phyloP scores from a whole-genome alignment of 768 basidiomycete species.

The Lactarius sp. region DNA sequence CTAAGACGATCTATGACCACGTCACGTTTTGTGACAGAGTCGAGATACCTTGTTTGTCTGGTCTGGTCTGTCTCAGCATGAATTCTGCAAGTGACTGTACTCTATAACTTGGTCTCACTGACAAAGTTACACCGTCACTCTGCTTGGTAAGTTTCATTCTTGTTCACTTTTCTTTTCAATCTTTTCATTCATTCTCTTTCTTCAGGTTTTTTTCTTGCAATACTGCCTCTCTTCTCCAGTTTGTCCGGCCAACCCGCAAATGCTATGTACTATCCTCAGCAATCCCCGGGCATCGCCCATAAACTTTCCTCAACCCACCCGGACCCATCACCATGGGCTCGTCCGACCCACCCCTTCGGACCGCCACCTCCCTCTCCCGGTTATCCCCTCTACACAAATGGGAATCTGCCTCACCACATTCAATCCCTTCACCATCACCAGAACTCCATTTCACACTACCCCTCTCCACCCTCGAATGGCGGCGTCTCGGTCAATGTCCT shows the following conservation, averaged over 20 bases:
- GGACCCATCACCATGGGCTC: constrained; percentile 70
- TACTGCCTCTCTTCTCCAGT: background rate
- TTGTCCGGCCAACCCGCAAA: constrained; percentile 30
- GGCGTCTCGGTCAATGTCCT: constrained; percentile 24
- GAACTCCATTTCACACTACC: constrained; percentile 72
- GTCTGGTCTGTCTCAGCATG: too few species aligned
- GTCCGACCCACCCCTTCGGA: constrained; percentile 51
- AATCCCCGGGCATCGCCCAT: constrained; percentile 75
- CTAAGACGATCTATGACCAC: background rate
- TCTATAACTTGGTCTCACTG: background rate
- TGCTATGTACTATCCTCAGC: constrained; percentile 82
- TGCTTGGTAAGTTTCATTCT: constrained; percentile 5
- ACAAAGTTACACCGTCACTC: background rate
- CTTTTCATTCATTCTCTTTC: background rate
- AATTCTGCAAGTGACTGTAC: background rate
- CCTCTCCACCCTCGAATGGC: constrained; percentile 61
- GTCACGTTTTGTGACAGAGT: constrained; percentile 2
- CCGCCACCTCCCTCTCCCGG: constrained; percentile 64
- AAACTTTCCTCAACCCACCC: constrained; percentile 64
- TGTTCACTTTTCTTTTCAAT: background rate
- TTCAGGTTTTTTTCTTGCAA: constrained; percentile 21
- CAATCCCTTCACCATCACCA: constrained; percentile 66
- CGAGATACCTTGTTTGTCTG: background rate
- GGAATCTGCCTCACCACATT: constrained; percentile 45
- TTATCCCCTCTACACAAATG: constrained; percentile 73